Evolutionary conservation across 2,329 filamentous ascomycete species (phyloP).

Genomic region (Coniochaeta sp.): DNA sequence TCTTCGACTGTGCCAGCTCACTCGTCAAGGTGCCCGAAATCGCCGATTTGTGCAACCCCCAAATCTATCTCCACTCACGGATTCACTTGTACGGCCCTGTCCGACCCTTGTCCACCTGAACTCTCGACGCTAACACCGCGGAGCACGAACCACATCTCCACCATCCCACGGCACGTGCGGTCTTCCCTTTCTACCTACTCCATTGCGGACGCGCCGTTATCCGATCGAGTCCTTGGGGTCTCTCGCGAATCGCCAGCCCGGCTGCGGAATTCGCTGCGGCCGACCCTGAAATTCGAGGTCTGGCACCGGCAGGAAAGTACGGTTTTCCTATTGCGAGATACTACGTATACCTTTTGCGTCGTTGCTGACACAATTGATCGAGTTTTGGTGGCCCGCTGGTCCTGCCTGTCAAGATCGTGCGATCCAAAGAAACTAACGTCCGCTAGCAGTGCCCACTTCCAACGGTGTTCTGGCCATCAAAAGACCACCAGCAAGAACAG

Average conservation of each 20-base stretch:
- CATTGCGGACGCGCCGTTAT: background rate
- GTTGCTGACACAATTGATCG: background rate
- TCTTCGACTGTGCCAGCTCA: too few relatives aligned
- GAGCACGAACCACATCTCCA: background rate
- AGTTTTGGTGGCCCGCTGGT: background rate
- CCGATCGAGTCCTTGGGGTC: background rate
- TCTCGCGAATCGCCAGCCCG: too few relatives aligned
- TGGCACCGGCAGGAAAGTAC: too few relatives aligned
- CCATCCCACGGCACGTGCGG: background rate
- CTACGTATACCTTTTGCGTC: background rate
- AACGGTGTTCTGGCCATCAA: background rate
- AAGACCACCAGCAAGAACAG: background rate
- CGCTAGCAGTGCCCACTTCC: background rate
- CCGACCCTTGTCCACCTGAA: background rate
- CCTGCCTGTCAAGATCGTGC: background rate
- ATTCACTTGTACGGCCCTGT: background rate
- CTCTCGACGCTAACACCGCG: background rate
- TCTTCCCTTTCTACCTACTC: background rate
- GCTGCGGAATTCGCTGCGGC: too few relatives aligned
- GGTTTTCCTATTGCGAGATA: background rate
- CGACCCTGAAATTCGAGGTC: too few relatives aligned
- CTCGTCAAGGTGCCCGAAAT: background rate
- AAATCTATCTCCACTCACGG: background rate
- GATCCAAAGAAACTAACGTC: background rate
- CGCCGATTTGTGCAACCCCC: conserved; percentile 1